Evolutionary conservation across 768 basidiomycete species (phyloP).

Genomic region (Leccinum imitatum): DNA sequence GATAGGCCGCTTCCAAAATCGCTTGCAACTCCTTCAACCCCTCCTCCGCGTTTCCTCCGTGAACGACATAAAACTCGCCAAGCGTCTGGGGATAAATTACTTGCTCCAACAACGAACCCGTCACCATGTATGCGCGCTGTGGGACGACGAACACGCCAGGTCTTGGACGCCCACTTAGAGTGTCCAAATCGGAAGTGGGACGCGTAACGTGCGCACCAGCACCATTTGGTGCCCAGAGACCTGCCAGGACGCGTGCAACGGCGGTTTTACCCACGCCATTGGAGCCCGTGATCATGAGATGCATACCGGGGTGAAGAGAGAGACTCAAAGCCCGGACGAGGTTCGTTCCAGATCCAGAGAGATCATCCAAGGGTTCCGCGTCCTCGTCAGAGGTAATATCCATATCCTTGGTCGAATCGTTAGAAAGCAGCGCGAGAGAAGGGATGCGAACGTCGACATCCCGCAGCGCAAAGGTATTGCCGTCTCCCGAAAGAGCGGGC

Average conservation of each 20-base stretch:
- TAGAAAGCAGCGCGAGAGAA: conserved; percentile 6
- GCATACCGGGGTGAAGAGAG: conserved; percentile 67
- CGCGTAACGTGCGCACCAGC: conserved; percentile 31
- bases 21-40: conserved; percentile 69
- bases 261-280: conserved; percentile 93
- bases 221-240: conserved; percentile 75
- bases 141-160: conserved; percentile 81
- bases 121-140: conserved; percentile 90
- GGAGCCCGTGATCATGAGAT: conserved; percentile 90
- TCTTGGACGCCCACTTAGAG: conserved; percentile 31
- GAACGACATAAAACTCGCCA: conserved; percentile 68
- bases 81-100: conserved; percentile 81
- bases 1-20: conserved; percentile 78
- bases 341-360: conserved; percentile 30
- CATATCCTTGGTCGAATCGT: neutral
- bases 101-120: conserved; percentile 87
- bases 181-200: conserved; percentile 24
- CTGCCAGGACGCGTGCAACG: conserved; percentile 84
- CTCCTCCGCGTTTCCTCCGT: conserved; percentile 42
- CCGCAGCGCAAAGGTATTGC: conserved; percentile 56
- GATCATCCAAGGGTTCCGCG: conserved; percentile 13
- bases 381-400: conserved; percentile 13
- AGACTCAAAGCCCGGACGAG: conserved; percentile 74
- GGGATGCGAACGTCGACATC: conserved; percentile 76
- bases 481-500: conserved; percentile 29